Evolutionary conservation across 768 basidiomycete species (phyloP).

Genomic region (Auricularia cornea): DNA sequence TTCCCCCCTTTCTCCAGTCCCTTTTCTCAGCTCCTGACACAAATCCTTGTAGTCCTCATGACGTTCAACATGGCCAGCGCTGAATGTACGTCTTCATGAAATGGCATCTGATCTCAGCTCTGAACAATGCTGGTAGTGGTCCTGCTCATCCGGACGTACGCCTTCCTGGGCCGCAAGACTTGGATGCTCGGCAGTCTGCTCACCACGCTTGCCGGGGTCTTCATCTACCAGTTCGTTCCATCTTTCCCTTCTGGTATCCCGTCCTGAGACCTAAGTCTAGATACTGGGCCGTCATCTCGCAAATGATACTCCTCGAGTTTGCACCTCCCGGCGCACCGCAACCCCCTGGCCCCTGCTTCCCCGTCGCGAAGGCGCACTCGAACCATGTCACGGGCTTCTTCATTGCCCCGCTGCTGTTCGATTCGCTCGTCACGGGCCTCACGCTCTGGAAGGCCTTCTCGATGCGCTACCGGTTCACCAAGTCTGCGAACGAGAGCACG

Average conservation of each 20-base stretch:
- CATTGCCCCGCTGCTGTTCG: slow-evolving; percentile 73
- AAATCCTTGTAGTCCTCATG: slow-evolving; percentile 75
- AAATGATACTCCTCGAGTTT: slow-evolving; percentile 64
- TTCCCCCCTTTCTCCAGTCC: neutral
- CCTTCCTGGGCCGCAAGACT: slow-evolving; percentile 73
- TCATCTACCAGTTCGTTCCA: slow-evolving; percentile 77
- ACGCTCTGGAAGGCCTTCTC: slow-evolving; percentile 71
- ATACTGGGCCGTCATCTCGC: slow-evolving; percentile 69
- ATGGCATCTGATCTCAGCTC: slow-evolving; percentile 9
- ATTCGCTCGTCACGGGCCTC: slow-evolving; percentile 73
- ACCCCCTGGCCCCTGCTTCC: slow-evolving; percentile 67
- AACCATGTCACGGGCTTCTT: slow-evolving; percentile 40
- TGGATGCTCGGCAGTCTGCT: slow-evolving; percentile 58
- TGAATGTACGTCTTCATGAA: slow-evolving; percentile 42
- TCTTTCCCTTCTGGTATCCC: too few species aligned
- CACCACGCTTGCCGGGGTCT: slow-evolving; percentile 59
- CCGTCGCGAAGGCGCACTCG: slow-evolving; percentile 64
- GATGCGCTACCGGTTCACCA: slow-evolving; percentile 47
- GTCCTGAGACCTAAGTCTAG: too few species aligned
- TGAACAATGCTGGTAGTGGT: slow-evolving; percentile 46
- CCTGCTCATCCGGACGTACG: slow-evolving; percentile 75
- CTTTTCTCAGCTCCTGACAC: slow-evolving; percentile 1
- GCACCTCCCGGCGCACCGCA: slow-evolving; percentile 63
- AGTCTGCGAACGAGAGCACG: slow-evolving; percentile 58
- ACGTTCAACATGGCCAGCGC: slow-evolving; percentile 87